Conservation (phyloP, 495 filamentous ascomycete species). For the Penicillium turbatum region DNA sequence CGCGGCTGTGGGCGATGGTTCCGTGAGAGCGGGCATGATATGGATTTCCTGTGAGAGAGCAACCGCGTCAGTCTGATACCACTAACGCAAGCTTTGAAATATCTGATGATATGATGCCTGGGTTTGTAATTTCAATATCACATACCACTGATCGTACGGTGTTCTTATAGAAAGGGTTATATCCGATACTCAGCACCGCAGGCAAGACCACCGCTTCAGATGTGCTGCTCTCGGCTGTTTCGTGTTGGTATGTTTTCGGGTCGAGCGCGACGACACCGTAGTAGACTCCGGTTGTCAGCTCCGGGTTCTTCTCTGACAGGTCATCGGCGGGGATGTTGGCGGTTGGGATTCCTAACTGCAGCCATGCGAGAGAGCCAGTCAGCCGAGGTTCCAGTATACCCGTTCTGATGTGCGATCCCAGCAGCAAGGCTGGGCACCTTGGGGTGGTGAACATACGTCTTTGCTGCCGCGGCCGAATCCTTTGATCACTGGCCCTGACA, state of each 20-base stretch:
- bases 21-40: conserved; percentile 59
- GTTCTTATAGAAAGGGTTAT: conserved; percentile 94
- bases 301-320: conserved; percentile 61
- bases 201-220: conserved; percentile 57
- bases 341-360: conserved; percentile 85
- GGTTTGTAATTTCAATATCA: neutral
- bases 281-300: conserved; percentile 77
- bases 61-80: neutral
- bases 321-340: conserved; percentile 89
- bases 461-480: conserved; percentile 93
- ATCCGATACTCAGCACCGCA: conserved; percentile 94
- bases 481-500: conserved; percentile 80
- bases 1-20: conserved; percentile 45
- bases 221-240: neutral
- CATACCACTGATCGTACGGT: conserved; percentile 63
- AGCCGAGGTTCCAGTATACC: neutral
- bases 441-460: conserved; percentile 50
- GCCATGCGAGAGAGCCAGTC: neutral
- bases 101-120: neutral
- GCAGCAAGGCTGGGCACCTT: neutral
- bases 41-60: conserved; percentile 67
- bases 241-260: conserved; percentile 23
- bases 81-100: neutral
- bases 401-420: neutral
- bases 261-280: conserved; percentile 78